Percentiles rank a stretch among this genome's conserved stretches.
phyloP scores from a whole-genome alignment of 768 basidiomycete species.

The Wakefieldia striispora region DNA sequence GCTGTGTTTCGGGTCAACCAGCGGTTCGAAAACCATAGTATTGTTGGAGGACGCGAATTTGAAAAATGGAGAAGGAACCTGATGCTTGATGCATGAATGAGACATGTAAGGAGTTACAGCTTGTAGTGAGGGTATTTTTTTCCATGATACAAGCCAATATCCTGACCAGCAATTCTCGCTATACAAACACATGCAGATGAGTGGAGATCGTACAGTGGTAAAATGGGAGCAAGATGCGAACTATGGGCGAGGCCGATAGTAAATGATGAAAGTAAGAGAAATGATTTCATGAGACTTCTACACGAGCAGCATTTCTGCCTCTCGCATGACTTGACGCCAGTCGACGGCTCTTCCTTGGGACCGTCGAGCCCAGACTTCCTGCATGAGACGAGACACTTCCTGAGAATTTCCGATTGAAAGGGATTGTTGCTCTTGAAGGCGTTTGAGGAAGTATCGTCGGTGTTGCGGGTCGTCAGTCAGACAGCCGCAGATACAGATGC shows the following conservation, averaged over 20 bases:
- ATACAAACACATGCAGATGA: conserved; percentile 10
- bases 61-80: no score
- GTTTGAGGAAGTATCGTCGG: conserved; percentile 40
- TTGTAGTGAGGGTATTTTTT: conserved; percentile 19
- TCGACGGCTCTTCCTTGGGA: conserved; percentile 39
- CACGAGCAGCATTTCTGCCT: conserved; percentile 57
- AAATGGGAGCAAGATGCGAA: not conserved
- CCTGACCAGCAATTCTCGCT: conserved; percentile 21
- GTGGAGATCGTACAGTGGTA: conserved; percentile 9
- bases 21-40: no score
- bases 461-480: conserved; percentile 53
- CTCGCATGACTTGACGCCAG: conserved; percentile 60
- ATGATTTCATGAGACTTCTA: conserved; percentile 26
- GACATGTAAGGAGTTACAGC: conserved; percentile 20
- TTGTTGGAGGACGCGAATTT: no score
- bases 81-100: conserved; percentile 1
- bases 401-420: conserved; percentile 64
- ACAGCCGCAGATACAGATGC: conserved; percentile 70
- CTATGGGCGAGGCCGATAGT: conserved; percentile 1
- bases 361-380: conserved; percentile 55
- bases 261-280: not conserved
- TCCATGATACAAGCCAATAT: conserved; percentile 19
- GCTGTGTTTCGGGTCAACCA: not conserved
- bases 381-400: conserved; percentile 53
- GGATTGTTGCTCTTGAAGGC: conserved; percentile 50